Evolutionary conservation across 2,329 filamentous ascomycete species (phyloP).

Genomic region (Monilinia vaccinii-corymbosi): DNA sequence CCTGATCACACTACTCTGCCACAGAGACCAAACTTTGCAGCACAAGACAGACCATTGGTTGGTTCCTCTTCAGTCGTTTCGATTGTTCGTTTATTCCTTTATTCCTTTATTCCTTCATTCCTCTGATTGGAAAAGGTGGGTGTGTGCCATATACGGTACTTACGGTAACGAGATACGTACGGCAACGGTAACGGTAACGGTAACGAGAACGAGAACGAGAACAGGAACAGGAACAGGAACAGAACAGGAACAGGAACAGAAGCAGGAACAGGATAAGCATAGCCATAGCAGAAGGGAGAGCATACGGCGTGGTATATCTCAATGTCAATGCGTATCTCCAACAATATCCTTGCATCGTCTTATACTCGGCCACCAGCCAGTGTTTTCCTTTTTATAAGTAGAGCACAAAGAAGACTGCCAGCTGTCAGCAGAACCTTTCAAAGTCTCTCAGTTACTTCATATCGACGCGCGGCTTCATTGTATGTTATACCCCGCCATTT

Average conservation of each 20-base stretch:
- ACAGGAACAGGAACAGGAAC: too few relatives aligned
- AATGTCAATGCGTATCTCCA: slow-evolving; percentile 26
- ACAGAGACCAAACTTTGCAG: background rate
- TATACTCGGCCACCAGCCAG: slow-evolving; percentile 21
- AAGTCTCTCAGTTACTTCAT: slow-evolving; percentile 5
- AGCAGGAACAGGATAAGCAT: background rate
- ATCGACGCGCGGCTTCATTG: slow-evolving; percentile 7
- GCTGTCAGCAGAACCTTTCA: slow-evolving; percentile 10
- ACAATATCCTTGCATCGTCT: slow-evolving; percentile 18
- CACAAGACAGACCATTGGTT: background rate
- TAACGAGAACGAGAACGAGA: too few relatives aligned
- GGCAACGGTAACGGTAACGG: too few relatives aligned
- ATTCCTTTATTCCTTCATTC: background rate
- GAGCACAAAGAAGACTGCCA: slow-evolving; percentile 19
- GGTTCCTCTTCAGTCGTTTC: slow-evolving; percentile 7
- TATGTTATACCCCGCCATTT: slow-evolving; percentile 8
- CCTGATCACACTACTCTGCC: background rate
- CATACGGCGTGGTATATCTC: background rate
- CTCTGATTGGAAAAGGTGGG: background rate
- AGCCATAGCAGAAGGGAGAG: background rate
- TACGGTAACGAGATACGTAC: background rate
- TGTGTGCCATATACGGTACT: background rate
- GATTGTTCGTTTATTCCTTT: background rate
- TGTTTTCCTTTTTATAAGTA: slow-evolving; percentile 12
- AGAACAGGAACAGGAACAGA: background rate